Evolutionary conservation across 305 asterid species (phyloP).

Genomic region (Plantago lanceolata): DNA sequence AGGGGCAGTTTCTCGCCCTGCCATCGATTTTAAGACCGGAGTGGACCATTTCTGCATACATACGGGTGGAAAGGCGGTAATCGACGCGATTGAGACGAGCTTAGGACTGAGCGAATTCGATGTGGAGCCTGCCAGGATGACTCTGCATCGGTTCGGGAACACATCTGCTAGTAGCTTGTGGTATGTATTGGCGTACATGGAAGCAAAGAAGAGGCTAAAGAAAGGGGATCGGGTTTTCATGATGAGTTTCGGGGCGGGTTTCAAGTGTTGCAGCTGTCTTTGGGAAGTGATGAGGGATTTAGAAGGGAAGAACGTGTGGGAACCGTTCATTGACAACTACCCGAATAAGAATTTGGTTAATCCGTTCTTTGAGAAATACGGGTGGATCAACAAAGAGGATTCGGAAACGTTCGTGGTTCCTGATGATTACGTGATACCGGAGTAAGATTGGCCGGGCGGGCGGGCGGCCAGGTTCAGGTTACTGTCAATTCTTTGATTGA

Average conservation of each 20-base stretch:
- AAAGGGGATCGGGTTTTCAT: conserved; percentile 64
- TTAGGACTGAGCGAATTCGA: conserved; percentile 49
- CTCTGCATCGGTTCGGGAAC: conserved; percentile 78
- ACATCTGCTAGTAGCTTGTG: conserved; percentile 81
- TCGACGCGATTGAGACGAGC: conserved; percentile 56
- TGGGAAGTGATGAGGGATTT: conserved; percentile 74
- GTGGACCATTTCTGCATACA: conserved; percentile 80
- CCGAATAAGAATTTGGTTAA: conserved; percentile 47
- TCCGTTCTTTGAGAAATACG: conserved; percentile 67
- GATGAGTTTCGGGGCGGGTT: conserved; percentile 83
- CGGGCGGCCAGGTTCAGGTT: too few relatives aligned
- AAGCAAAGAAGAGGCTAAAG: conserved; percentile 60
- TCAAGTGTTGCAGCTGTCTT: conserved; percentile 71
- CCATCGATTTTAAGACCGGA: conserved; percentile 53
- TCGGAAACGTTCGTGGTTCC: conserved; percentile 45
- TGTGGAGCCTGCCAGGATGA: conserved; percentile 83
- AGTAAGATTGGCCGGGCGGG: too few relatives aligned
- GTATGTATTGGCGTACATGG: conserved; percentile 85
- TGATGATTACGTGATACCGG: conserved; percentile 37
- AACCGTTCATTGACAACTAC: conserved; percentile 42
- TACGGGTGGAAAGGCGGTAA: conserved; percentile 87
- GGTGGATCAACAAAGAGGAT: conserved; percentile 60
- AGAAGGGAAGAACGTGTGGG: conserved; percentile 59
- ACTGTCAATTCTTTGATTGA: neutral
- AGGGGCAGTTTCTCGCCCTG: conserved; percentile 20